Evolutionary conservation across 2,329 filamentous ascomycete species (phyloP).

Genomic region (Talaromyces albobiverticillius): DNA sequence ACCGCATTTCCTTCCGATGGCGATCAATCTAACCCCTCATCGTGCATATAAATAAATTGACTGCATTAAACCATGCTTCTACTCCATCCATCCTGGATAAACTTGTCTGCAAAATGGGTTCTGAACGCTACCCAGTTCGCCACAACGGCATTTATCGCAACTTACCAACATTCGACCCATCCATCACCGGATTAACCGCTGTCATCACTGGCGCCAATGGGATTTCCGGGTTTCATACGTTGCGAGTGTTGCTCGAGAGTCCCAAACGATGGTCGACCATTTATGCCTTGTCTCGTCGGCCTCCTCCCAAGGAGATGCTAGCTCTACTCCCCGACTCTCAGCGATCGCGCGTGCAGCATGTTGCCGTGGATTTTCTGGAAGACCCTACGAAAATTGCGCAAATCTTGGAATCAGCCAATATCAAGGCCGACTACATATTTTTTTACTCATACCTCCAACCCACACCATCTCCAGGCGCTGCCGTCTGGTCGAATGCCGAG

Average conservation of each 20-base stretch:
- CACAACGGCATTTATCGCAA: conserved; percentile 48
- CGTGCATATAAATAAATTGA: too few relatives aligned
- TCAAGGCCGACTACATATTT: conserved; percentile 47
- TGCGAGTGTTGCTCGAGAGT: conserved; percentile 47
- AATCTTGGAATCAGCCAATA: conserved; percentile 19
- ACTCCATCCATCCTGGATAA: too few relatives aligned
- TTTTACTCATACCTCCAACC: conserved; percentile 56
- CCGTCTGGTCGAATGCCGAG: conserved; percentile 51
- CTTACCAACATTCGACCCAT: conserved; percentile 45
- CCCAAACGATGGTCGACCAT: conserved; percentile 53
- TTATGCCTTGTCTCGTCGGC: conserved; percentile 48
- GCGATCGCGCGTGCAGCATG: conserved; percentile 27
- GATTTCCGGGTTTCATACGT: conserved; percentile 52
- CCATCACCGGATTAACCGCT: conserved; percentile 46
- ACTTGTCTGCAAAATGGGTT: conserved; percentile 24
- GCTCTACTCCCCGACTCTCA: conserved; percentile 34
- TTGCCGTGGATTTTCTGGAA: conserved; percentile 37
- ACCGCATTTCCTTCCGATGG: too few relatives aligned
- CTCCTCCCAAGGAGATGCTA: conserved; percentile 35
- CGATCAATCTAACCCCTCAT: too few relatives aligned
- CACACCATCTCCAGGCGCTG: conserved; percentile 42
- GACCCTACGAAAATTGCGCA: conserved; percentile 27
- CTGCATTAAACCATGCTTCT: too few relatives aligned
- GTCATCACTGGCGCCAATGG: conserved; percentile 56
- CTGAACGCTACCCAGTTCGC: conserved; percentile 20